These are phyloP conservation scores for Fistulifera solaris DNA, from an alignment of 108 stramenopile species.

Conservation along the genomic window DNA sequence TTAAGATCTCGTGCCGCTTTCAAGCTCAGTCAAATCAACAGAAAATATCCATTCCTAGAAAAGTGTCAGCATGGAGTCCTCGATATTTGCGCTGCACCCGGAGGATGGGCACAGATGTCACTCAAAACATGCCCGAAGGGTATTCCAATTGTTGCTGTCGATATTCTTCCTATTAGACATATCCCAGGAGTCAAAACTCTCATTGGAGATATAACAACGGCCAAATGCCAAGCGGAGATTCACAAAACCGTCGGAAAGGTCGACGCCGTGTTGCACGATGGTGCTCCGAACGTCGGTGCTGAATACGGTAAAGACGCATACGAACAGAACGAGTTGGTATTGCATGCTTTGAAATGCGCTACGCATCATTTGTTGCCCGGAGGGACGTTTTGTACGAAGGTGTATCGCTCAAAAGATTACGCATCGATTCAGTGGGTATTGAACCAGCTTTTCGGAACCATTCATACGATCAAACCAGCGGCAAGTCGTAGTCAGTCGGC, in stretches of 20 bases:
- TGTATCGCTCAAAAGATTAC: slow-evolving; percentile 97
- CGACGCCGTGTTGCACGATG: slow-evolving; percentile 98
- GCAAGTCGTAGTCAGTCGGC: slow-evolving; percentile 89
- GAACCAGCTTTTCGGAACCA: slow-evolving; percentile 87
- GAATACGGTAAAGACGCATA: slow-evolving; percentile 95
- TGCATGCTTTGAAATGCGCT: slow-evolving; percentile 94
- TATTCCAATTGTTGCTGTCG: slow-evolving; percentile 88
- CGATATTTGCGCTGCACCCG: slow-evolving; percentile 99
- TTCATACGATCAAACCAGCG: slow-evolving; percentile 91
- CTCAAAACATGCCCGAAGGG: slow-evolving; percentile 35
- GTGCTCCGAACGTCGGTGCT: slow-evolving; percentile 99
- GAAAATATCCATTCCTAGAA: slow-evolving; percentile 84
- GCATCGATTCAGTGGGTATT: slow-evolving; percentile 93
- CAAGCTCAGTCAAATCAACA: slow-evolving; percentile 98
- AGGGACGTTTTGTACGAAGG: slow-evolving; percentile 95
- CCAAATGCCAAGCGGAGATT: slow-evolving; percentile 85
- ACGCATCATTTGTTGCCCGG: slow-evolving; percentile 80
- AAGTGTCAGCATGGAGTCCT: slow-evolving; percentile 56
- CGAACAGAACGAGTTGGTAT: slow-evolving; percentile 93
- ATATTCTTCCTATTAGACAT: slow-evolving; percentile 93
- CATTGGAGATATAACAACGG: slow-evolving; percentile 96
- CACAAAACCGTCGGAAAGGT: slow-evolving; percentile 50
- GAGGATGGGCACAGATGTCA: slow-evolving; percentile 98
- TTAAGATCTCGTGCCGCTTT: slow-evolving; percentile 92
- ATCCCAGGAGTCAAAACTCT: slow-evolving; percentile 83